phyloP scores from a whole-genome alignment of 192 early-diverging fungal genomes.

The Kappamyces sp. region DNA sequence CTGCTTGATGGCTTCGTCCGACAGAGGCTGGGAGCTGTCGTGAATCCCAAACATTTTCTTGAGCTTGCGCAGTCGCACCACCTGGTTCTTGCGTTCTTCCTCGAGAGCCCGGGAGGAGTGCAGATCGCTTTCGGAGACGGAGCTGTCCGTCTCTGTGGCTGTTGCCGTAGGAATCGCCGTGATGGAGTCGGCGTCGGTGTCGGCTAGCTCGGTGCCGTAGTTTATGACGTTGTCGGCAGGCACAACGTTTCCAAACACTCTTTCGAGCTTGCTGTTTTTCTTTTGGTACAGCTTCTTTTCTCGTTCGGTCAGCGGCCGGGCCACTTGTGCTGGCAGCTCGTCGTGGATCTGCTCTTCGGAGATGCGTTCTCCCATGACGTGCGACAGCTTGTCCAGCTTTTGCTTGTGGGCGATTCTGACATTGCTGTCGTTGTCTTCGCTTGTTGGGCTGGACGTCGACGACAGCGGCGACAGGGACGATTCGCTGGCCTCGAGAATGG shows the following conservation, averaged over 20 bases:
- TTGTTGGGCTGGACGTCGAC: background rate
- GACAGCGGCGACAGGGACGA: background rate
- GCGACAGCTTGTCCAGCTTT: conserved; percentile 38
- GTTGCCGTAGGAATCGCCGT: background rate
- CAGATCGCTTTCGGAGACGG: background rate
- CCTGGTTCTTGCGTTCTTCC: conserved; percentile 26
- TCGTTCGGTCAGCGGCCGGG: conserved; percentile 27
- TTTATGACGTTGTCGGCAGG: conserved; percentile 22
- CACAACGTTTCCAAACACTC: conserved; percentile 29
- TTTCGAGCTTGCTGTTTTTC: conserved; percentile 32
- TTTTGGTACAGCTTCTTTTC: conserved; percentile 30
- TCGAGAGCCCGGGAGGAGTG: background rate
- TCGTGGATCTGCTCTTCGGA: conserved; percentile 18
- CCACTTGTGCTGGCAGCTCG: conserved; percentile 11
- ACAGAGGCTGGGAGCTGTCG: conserved; percentile 18
- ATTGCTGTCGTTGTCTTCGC: conserved; percentile 18
- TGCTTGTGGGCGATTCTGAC: conserved; percentile 28
- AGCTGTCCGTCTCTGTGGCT: background rate
- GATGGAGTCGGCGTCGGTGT: conserved; percentile 1
- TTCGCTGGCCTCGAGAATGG: background rate
- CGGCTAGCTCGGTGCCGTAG: conserved; percentile 6
- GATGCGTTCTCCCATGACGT: conserved; percentile 40
- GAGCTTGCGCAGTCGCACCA: conserved; percentile 30
- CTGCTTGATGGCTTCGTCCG: conserved; percentile 21
- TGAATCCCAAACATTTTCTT: conserved; percentile 39